Percentiles rank a stretch among this genome's conserved stretches.
These are phyloP conservation scores for Raffaelea albimanens DNA, from an alignment of 2,329 filamentous ascomycete species.

Conservation along the genomic window DNA sequence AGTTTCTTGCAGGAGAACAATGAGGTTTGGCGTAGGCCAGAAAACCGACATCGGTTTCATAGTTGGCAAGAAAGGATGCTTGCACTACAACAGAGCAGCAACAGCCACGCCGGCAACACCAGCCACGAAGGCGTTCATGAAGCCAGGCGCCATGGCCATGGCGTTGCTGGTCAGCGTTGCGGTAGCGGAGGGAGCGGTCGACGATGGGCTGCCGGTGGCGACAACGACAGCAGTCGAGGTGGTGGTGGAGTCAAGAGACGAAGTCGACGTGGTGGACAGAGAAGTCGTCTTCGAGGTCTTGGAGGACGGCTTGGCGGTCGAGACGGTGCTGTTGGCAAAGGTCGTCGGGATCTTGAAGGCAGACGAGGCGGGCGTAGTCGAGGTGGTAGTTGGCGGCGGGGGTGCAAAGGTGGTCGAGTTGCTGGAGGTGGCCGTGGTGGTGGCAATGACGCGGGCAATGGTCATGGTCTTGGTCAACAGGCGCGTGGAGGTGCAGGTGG, in stretches of 20 bases:
- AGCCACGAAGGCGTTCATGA: not conserved
- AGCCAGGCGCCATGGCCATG: not conserved
- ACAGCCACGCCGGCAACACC: not conserved
- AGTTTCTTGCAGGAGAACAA: too few species aligned
- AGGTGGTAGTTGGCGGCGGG: not conserved
- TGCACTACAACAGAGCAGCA: not conserved
- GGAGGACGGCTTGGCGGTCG: not conserved
- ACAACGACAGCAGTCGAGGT: not conserved
- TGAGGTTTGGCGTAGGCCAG: too few species aligned
- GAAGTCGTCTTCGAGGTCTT: not conserved
- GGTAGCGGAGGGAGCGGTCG: not conserved
- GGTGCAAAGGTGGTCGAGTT: not conserved
- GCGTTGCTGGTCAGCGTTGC: not conserved
- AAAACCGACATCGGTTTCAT: too few species aligned
- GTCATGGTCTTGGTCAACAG: not conserved
- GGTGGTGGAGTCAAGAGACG: not conserved
- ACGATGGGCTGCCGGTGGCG: not conserved
- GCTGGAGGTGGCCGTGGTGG: not conserved
- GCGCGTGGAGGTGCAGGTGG: not conserved
- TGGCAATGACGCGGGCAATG: not conserved
- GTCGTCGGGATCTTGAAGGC: not conserved
- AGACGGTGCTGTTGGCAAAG: too few species aligned
- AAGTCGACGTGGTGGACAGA: not conserved
- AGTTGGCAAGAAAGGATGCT: too few species aligned
- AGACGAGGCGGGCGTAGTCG: not conserved